Conservation (phyloP, 352 stramenopile species). For the Pythium utonaiense region DNA sequence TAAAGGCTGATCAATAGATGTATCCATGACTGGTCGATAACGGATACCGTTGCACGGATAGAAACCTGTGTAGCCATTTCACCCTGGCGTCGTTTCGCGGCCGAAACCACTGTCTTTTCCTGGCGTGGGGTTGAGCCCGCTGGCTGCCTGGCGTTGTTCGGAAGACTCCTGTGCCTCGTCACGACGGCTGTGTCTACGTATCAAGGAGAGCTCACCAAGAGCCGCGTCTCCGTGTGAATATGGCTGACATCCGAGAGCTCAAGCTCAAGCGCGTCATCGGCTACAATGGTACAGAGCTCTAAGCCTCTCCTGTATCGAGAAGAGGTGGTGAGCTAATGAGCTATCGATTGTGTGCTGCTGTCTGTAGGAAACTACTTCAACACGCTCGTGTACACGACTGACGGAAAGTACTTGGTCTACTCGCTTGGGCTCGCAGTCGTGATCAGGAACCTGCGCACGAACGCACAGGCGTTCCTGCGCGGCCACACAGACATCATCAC, state of each 20-base stretch:
- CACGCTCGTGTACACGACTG: slow-evolving; percentile 77
- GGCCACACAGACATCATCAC: slow-evolving; percentile 92
- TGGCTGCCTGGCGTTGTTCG: background rate
- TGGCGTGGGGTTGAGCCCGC: background rate
- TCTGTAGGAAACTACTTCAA: slow-evolving; percentile 37
- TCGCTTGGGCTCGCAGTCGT: slow-evolving; percentile 84
- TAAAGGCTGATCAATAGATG: background rate
- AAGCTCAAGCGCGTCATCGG: slow-evolving; percentile 74
- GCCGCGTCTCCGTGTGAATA: slow-evolving; percentile 14
- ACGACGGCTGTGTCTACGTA: background rate
- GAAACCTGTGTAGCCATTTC: background rate
- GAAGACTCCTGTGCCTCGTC: background rate
- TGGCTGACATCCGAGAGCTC: slow-evolving; percentile 71
- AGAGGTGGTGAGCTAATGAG: too few relatives aligned
- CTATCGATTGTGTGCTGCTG: slow-evolving; percentile 2
- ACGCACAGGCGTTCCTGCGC: slow-evolving; percentile 88
- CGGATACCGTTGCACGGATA: background rate
- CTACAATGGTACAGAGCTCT: slow-evolving; percentile 61
- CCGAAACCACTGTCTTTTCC: background rate
- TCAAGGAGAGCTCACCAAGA: background rate
- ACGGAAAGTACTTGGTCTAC: slow-evolving; percentile 83
- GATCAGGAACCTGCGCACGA: slow-evolving; percentile 71
- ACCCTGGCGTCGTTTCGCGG: background rate
- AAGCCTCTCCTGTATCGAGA: too few relatives aligned
- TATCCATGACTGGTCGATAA: background rate